phyloP scores from a whole-genome alignment of 176 grass and related monocot genomes.

The sorghum (Sorghum bicolor) region Sorghum_bicolor_NCBIv3 NC_012872.2:72869001-72869500 shows the following conservation, averaged over 20 bases:
- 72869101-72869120: conserved; percentile 87
- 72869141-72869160: neutral
- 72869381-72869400: neutral
- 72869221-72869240: neutral
- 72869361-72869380: neutral
- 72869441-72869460: neutral
- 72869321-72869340: neutral
- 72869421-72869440: neutral
- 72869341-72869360: neutral
- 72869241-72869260: neutral
- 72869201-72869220: neutral
- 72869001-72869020: conserved; percentile 56
- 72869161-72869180: neutral
- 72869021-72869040: conserved; percentile 60
- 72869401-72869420: neutral
- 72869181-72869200: neutral
- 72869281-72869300: neutral
- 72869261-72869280: neutral
- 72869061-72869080: conserved; percentile 67
- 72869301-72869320: neutral
- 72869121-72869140: conserved; percentile 61
- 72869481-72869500: neutral
- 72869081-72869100: conserved; percentile 76
- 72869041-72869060: conserved; percentile 68
- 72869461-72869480: neutral